A percentile compares a stretch with the other conserved stretches of the same genome.
Evolutionary conservation across 768 basidiomycete genomes (phyloP).

Genomic region (Auriscalpium microsporum): DNA sequence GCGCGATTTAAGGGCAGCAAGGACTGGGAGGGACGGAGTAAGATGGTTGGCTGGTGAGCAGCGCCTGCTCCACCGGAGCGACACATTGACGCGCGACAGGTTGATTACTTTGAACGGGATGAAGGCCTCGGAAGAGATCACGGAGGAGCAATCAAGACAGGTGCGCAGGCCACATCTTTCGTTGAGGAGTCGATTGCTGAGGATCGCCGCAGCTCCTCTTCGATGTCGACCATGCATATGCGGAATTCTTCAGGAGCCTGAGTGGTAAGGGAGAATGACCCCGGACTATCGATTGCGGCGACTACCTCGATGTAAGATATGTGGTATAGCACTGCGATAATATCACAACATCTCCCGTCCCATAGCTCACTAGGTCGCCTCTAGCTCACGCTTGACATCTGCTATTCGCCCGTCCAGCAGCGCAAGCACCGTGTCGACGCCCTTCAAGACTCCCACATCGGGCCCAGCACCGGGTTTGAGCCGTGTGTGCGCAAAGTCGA

Average conservation of each 20-base stretch:
- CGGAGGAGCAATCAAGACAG: constrained; percentile 92
- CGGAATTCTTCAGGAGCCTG: constrained; percentile 82
- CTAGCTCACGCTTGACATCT: constrained; percentile 2
- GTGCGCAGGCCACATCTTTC: constrained; percentile 29
- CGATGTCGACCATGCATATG: constrained; percentile 94
- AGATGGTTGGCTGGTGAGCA: constrained; percentile 85
- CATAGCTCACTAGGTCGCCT: too few species aligned
- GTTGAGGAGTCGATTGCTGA: not conserved
- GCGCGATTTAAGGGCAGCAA: constrained; percentile 91
- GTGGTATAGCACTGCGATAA: too few species aligned
- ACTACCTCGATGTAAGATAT: too few species aligned
- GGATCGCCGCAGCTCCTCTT: constrained; percentile 62
- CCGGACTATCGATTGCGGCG: too few species aligned
- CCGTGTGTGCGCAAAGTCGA: constrained; percentile 91
- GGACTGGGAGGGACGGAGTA: constrained; percentile 93
- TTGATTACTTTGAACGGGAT: constrained; percentile 93
- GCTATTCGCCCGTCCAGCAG: constrained; percentile 52
- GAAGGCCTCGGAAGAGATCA: constrained; percentile 94
- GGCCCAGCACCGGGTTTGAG: constrained; percentile 61
- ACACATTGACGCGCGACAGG: constrained; percentile 34
- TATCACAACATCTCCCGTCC: too few species aligned
- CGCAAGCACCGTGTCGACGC: constrained; percentile 55
- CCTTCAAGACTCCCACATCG: constrained; percentile 70
- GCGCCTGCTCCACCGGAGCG: not conserved
- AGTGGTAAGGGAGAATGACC: constrained; percentile 29